A percentile compares a stretch with the other conserved stretches of the same genome.
phyloP scores from a whole-genome alignment of 805 yeast genomes.

The Jamesozyma spencerorum region DNA sequence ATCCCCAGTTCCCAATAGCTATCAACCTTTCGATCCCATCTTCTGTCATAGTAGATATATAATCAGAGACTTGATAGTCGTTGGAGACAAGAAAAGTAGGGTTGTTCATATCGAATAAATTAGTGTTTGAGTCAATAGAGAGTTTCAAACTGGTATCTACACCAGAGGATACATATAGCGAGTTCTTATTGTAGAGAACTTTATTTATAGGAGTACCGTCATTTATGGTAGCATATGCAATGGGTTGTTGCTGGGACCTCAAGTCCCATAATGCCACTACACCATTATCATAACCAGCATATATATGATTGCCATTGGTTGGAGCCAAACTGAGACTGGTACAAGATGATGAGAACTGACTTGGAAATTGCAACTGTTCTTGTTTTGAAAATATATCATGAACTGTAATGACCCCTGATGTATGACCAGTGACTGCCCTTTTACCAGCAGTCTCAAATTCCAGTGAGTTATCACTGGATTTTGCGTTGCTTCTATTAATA shows the following conservation, averaged over 20 bases:
- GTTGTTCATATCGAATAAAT: background rate
- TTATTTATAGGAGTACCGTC: constrained; percentile 15
- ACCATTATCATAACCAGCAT: constrained; percentile 33
- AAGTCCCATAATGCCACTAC: constrained; percentile 36
- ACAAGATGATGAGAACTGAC: constrained; percentile 22
- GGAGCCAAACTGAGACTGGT: constrained; percentile 8
- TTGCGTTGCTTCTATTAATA: background rate
- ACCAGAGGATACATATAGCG: constrained; percentile 30
- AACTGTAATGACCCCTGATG: constrained; percentile 31
- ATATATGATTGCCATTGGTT: constrained; percentile 6
- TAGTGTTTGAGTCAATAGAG: background rate
- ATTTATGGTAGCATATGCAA: constrained; percentile 11
- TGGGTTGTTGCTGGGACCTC: constrained; percentile 12
- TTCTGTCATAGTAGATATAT: background rate
- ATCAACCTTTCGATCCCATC: background rate
- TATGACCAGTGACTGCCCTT: constrained; percentile 36
- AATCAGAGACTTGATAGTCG: constrained; percentile 15
- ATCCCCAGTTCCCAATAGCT: constrained; percentile 3
- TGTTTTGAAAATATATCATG: constrained; percentile 32
- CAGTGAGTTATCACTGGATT: constrained; percentile 21
- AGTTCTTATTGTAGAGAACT: constrained; percentile 10
- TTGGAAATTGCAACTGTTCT: constrained; percentile 21
- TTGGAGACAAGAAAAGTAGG: constrained; percentile 16
- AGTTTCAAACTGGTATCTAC: constrained; percentile 22
- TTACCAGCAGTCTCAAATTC: constrained; percentile 45